Evolutionary conservation across 2,329 filamentous ascomycete species (phyloP).

Genomic region (Xylariales sp.): DNA sequence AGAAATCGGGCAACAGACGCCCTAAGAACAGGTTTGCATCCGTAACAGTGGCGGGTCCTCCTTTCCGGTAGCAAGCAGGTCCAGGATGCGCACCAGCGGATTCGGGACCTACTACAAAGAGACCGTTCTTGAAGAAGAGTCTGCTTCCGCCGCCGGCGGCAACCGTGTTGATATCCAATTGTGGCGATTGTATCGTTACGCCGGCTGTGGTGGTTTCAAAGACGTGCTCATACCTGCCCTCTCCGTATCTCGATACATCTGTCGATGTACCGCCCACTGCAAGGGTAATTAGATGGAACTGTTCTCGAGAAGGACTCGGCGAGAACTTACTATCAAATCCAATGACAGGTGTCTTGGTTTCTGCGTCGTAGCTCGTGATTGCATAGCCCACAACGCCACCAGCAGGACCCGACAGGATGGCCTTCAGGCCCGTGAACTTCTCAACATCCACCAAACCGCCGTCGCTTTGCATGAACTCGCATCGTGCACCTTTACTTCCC

Average conservation of each 20-base stretch:
- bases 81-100: constrained; percentile 86
- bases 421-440: constrained; percentile 77
- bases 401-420: constrained; percentile 86
- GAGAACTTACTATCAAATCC: constrained; percentile 66
- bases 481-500: constrained; percentile 67
- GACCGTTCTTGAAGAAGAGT: constrained; percentile 81
- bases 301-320: not conserved
- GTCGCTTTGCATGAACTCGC: constrained; percentile 94
- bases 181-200: constrained; percentile 89
- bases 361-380: constrained; percentile 80
- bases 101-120: constrained; percentile 88
- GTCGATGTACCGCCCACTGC: constrained; percentile 74
- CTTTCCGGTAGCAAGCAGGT: constrained; percentile 86
- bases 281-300: constrained; percentile 12
- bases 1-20: constrained; percentile 81
- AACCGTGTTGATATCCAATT: constrained; percentile 92
- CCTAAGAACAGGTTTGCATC: constrained; percentile 87
- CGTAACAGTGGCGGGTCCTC: constrained; percentile 85
- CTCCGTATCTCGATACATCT: constrained; percentile 82
- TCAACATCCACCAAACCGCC: constrained; percentile 70
- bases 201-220: constrained; percentile 92
- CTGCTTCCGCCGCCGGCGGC: constrained; percentile 83
- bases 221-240: constrained; percentile 84
- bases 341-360: constrained; percentile 80
- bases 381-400: constrained; percentile 92